Conservation (phyloP, 2,329 filamentous ascomycete genomes). For the Penicillium sp. region DNA sequence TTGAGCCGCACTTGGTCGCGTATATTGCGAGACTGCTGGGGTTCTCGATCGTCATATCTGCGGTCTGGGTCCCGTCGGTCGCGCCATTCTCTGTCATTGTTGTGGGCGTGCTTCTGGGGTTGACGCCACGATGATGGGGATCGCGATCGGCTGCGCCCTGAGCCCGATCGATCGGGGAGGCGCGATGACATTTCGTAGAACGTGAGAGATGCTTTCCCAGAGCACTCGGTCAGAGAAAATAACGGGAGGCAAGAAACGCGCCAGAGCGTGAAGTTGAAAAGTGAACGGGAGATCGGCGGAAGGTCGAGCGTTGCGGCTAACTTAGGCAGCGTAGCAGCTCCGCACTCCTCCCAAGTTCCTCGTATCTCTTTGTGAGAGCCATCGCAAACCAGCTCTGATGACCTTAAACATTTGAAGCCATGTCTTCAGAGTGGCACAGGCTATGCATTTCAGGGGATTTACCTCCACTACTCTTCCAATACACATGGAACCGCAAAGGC, state of each 20-base stretch:
- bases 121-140: conserved; percentile 41
- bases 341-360: not conserved
- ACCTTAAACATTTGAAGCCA: conserved; percentile 10
- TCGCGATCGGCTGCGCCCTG: conserved; percentile 41
- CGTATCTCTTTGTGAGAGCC: not conserved
- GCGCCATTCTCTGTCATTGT: conserved; percentile 29
- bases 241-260: not conserved
- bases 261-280: conserved; percentile 15
- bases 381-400: not conserved
- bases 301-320: conserved; percentile 24
- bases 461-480: conserved; percentile 41
- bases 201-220: not conserved
- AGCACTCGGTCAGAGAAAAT: not conserved
- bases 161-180: conserved; percentile 30
- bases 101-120: conserved; percentile 36
- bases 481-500: conserved; percentile 31
- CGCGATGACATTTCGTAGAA: conserved; percentile 30
- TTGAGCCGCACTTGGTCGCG: conserved; percentile 47
- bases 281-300: conserved; percentile 19
- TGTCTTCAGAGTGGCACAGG: conserved; percentile 37
- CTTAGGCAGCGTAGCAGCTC: conserved; percentile 7
- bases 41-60: conserved; percentile 21
- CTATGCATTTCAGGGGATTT: conserved; percentile 25
- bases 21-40: conserved; percentile 30
- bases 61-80: conserved; percentile 22